A percentile compares a stretch with the other conserved stretches of the same genome.
These are phyloP conservation scores for Pseudoturritis turrita DNA, from an alignment of 345 rosid species.

Conservation along the genomic window DNA sequence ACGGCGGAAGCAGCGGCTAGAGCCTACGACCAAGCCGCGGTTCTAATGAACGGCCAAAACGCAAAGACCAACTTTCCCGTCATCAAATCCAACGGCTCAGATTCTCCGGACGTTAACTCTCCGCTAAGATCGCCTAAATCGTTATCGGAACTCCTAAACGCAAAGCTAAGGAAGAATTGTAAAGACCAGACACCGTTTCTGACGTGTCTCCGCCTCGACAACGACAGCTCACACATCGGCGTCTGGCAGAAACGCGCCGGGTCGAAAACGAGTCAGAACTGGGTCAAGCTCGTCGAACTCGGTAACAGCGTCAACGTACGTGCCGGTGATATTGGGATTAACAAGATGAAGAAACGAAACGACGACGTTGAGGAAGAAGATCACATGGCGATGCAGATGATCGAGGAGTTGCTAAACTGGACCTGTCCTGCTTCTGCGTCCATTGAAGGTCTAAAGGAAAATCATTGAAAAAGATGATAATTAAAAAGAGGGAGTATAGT, in stretches of 20 bases:
- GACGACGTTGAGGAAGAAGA: conserved; percentile 44
- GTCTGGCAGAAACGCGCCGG: conserved; percentile 82
- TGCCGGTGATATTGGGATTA: background rate
- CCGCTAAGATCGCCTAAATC: conserved; percentile 35
- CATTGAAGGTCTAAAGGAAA: background rate
- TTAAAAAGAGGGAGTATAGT: background rate
- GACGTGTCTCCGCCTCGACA: conserved; percentile 72
- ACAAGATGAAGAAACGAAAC: conserved; percentile 11
- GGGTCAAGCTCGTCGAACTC: conserved; percentile 74
- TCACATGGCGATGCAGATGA: conserved; percentile 63
- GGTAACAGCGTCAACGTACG: conserved; percentile 28
- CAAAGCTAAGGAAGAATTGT: conserved; percentile 56
- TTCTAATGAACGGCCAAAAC: conserved; percentile 63
- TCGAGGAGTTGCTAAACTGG: conserved; percentile 67
- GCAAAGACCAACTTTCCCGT: conserved; percentile 70
- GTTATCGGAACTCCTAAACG: conserved; percentile 44
- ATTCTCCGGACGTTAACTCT: conserved; percentile 1
- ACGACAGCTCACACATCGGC: conserved; percentile 58
- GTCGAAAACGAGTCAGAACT: conserved; percentile 39
- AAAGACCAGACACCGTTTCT: conserved; percentile 54
- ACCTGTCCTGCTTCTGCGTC: conserved; percentile 36
- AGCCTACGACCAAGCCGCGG: conserved; percentile 69
- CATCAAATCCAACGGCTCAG: conserved; percentile 15
- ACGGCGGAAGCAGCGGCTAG: conserved; percentile 75
- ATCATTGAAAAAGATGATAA: background rate